Evolutionary conservation across 129 eudicot species (phyloP).

Genomic region (Artemisia annua): DNA sequence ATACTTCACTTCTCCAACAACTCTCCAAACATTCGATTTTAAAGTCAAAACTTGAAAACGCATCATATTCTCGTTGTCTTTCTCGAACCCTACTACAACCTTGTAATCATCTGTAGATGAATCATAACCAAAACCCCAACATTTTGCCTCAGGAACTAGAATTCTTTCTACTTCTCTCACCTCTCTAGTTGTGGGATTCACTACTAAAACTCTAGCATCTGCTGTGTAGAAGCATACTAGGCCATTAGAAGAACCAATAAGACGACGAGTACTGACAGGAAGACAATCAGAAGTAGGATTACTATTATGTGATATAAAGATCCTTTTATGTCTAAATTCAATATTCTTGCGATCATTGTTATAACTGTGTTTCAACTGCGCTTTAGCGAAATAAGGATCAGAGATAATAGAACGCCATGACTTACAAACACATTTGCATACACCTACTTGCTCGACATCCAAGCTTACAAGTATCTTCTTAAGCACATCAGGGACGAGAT

Average conservation of each 20-base stretch:
- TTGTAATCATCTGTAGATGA: background rate
- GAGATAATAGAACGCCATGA: background rate
- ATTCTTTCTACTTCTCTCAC: background rate
- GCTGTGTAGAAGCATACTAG: background rate
- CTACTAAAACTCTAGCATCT: background rate
- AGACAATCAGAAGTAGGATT: background rate
- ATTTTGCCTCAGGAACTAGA: background rate
- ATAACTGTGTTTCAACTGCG: background rate
- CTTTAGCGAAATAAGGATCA: background rate
- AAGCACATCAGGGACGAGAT: background rate
- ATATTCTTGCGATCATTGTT: background rate
- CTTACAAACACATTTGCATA: slow-evolving; percentile 4
- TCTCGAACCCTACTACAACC: background rate
- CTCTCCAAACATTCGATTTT: too few species aligned
- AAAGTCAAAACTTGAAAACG: too few species aligned
- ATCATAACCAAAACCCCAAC: slow-evolving; percentile 4
- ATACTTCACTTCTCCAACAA: too few species aligned
- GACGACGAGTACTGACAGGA: background rate
- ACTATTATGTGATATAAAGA: background rate
- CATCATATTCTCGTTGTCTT: background rate
- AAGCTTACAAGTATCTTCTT: slow-evolving; percentile 1
- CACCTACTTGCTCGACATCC: background rate
- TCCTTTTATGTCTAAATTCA: background rate
- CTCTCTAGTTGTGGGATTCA: background rate
- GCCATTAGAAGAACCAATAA: background rate